Evolutionary conservation across 148 eudicot genomes (phyloP).

Genomic region (Euryodendron excelsum): DNA sequence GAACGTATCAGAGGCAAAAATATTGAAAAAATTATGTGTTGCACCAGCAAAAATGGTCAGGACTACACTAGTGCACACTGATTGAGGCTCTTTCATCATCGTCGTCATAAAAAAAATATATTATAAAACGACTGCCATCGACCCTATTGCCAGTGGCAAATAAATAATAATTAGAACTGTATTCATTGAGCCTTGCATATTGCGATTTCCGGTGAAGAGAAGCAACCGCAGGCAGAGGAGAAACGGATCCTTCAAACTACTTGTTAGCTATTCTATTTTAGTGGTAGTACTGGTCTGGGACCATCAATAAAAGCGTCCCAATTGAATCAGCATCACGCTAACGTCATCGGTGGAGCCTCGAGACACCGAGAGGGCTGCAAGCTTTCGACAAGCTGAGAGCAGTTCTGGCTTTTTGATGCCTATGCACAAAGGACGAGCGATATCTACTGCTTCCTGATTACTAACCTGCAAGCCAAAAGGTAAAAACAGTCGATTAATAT

Average conservation of each 20-base stretch:
- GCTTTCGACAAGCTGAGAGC: conserved; percentile 62
- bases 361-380: conserved; percentile 56
- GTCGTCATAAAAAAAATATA: too few species aligned
- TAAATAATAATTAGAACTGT: background rate
- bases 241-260: background rate
- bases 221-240: background rate
- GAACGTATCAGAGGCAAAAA: too few species aligned
- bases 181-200: background rate
- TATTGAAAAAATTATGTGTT: background rate
- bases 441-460: conserved; percentile 83
- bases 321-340: conserved; percentile 70
- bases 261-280: background rate
- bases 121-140: too few species aligned
- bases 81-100: background rate
- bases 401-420: conserved; percentile 32
- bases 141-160: background rate
- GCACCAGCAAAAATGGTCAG: background rate
- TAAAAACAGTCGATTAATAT: background rate
- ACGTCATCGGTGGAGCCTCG: conserved; percentile 75
- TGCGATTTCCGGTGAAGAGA: background rate
- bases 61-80: background rate
- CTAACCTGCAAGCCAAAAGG: conserved; percentile 29
- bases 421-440: conserved; percentile 43
- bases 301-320: conserved; percentile 38
- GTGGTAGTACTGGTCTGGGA: background rate